A percentile compares a stretch with the other conserved stretches of the same genome.
These are phyloP conservation scores for Ramularia endophylla DNA, from an alignment of 2,329 filamentous ascomycete genomes.

Conservation along the genomic window DNA sequence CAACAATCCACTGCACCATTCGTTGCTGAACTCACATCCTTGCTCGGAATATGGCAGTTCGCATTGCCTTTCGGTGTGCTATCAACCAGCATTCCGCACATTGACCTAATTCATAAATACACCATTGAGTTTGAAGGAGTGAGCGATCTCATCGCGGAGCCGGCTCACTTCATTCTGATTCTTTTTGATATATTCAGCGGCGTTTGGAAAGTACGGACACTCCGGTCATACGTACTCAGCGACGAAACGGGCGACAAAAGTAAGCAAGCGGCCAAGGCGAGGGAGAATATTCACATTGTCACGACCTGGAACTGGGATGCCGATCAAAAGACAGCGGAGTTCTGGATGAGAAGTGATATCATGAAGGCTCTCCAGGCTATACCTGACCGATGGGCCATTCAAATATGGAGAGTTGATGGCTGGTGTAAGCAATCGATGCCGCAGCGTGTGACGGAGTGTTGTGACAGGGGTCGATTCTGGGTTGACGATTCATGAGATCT, in stretches of 20 bases:
- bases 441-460: neutral
- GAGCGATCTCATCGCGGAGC: neutral
- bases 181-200: neutral
- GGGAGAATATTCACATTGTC: slow-evolving; percentile 8
- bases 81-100: neutral
- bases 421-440: slow-evolving; percentile 6
- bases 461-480: neutral
- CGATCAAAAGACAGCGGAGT: slow-evolving; percentile 5
- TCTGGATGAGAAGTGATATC: slow-evolving; percentile 14
- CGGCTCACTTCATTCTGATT: neutral
- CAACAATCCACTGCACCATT: slow-evolving; percentile 11
- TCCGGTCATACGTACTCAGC: slow-evolving; percentile 1
- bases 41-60: slow-evolving; percentile 10
- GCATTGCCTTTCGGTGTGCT: slow-evolving; percentile 10
- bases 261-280: neutral
- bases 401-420: slow-evolving; percentile 12
- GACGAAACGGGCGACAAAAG: slow-evolving; percentile 5
- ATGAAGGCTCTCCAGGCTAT: slow-evolving; percentile 2
- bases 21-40: slow-evolving; percentile 8
- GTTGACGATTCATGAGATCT: no score
- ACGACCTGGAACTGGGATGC: slow-evolving; percentile 10
- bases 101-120: slow-evolving; percentile 4
- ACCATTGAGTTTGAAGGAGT: slow-evolving; percentile 3
- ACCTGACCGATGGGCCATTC: slow-evolving; percentile 3
- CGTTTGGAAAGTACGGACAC: neutral